Evolutionary conservation across 2,329 filamentous ascomycete species (phyloP).

Genomic region (Exserohilum turcica): DNA sequence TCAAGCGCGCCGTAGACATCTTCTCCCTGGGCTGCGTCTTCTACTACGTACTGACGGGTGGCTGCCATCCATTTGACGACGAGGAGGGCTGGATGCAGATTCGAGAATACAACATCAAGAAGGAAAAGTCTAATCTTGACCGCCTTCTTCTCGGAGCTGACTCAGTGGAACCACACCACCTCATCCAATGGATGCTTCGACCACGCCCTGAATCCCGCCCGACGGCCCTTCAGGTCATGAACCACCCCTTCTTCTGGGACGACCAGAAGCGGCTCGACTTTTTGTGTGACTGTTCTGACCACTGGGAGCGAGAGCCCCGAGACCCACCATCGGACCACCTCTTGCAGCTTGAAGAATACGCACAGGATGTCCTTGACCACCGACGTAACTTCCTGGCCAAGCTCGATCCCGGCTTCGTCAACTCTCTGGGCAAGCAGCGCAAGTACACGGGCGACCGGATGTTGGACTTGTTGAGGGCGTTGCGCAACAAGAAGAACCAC

Average conservation of each 20-base stretch:
- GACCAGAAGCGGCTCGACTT: constrained; percentile 87
- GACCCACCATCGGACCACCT: constrained; percentile 78
- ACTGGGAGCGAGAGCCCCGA: constrained; percentile 89
- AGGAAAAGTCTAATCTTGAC: constrained; percentile 75
- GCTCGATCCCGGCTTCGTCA: constrained; percentile 81
- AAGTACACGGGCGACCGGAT: constrained; percentile 88
- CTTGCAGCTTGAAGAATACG: constrained; percentile 59
- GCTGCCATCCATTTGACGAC: constrained; percentile 90
- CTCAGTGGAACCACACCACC: constrained; percentile 82
- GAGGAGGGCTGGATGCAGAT: constrained; percentile 86
- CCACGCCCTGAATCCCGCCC: constrained; percentile 71
- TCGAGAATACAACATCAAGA: constrained; percentile 94
- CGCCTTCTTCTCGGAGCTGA: constrained; percentile 81
- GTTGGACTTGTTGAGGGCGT: constrained; percentile 82
- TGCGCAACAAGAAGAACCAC: constrained; percentile 96
- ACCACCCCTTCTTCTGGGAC: constrained; percentile 96
- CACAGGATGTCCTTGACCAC: constrained; percentile 54
- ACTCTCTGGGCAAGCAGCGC: constrained; percentile 88
- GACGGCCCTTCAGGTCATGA: constrained; percentile 77
- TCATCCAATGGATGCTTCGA: constrained; percentile 81
- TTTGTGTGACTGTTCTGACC: constrained; percentile 94
- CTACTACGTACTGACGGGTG: constrained; percentile 95
- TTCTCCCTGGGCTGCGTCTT: constrained; percentile 98
- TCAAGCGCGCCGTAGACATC: constrained; percentile 95
- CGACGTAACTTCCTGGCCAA: constrained; percentile 77